These are phyloP conservation scores for Naganishia sp. DNA, from an alignment of 1,284 basidiomycete genomes.

Conservation along the genomic window DNA sequence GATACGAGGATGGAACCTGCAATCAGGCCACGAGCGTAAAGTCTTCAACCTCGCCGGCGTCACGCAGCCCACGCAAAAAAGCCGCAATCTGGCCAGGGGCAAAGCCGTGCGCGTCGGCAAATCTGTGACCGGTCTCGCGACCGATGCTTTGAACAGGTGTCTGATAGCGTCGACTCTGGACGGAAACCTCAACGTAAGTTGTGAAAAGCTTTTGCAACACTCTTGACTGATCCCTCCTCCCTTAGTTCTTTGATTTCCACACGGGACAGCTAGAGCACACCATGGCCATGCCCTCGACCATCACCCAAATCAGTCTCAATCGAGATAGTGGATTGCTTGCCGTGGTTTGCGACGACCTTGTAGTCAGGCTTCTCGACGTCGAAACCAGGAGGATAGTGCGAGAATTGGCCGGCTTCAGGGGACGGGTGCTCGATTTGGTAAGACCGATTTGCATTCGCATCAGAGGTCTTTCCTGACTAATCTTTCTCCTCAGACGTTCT, in stretches of 20 bases:
- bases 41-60: slow-evolving; percentile 65
- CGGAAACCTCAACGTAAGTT: slow-evolving; percentile 79
- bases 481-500: slow-evolving; percentile 67
- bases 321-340: slow-evolving; percentile 85
- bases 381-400: slow-evolving; percentile 85
- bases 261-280: slow-evolving; percentile 71
- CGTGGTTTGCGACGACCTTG: slow-evolving; percentile 78
- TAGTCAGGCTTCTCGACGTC: slow-evolving; percentile 83
- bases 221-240: neutral
- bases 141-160: slow-evolving; percentile 79
- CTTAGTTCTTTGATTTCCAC: slow-evolving; percentile 94
- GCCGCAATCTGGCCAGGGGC: slow-evolving; percentile 48
- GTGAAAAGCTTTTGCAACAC: slow-evolving; percentile 2
- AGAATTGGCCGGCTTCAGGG: slow-evolving; percentile 77
- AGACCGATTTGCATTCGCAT: slow-evolving; percentile 39
- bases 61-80: slow-evolving; percentile 59
- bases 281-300: slow-evolving; percentile 67
- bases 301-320: slow-evolving; percentile 74
- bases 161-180: slow-evolving; percentile 83
- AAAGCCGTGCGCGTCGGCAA: slow-evolving; percentile 60
- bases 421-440: slow-evolving; percentile 80
- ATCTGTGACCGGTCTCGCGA: slow-evolving; percentile 76
- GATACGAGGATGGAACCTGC: slow-evolving; percentile 92
- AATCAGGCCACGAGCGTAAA: slow-evolving; percentile 85
- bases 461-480: neutral